Evolutionary conservation across 176 grass and related monocot species (phyloP), one percentile per base, ranked within the genome.

Genomic region (Tuctoria greenei): DNA sequence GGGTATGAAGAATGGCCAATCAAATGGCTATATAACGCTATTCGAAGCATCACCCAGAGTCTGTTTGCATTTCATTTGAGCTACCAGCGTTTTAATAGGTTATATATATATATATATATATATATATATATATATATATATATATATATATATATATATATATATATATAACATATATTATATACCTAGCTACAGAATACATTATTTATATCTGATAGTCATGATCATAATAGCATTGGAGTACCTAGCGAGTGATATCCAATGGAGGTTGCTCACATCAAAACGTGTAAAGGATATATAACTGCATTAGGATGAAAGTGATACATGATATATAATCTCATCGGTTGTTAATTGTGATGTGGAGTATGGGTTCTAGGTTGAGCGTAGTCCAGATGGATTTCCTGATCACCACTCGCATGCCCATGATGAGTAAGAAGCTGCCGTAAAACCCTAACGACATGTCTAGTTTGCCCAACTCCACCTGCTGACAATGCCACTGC

Each of bases 271-370:
- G 16, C 47, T 44, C 64, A 46, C 51, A 45, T 36, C 28, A 66
- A 64, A 67, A 14, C 52, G 66, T 37, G 44, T 5, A 58, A 76
- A 13, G 26, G 58, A 79, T 5, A 60, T n/a, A 25, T 80, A 83
- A 21, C 79, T 78, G 57, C 23, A 73, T 23, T 46, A 73, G 51
- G 42, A 18, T 51, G 34, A 67, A 42, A 49, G 27, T 15, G 67
- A 43, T 69, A 77, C 50, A 75, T 54, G 62, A 2, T 10, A 66
- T 40, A 27, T 61, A n/a, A 83, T 74, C 61, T 79, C 72, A 71
- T 91, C 80, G 70, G 84, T 97, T 97, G n/a, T n/a, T n/a, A n/a
- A n/a, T n/a, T n/a, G 64, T 97, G 93, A 71, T 79, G 86, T 49
- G 93, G 93, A 78, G 90, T 73, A 25, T 86, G 85, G 38, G 85